Evolutionary conservation across 768 basidiomycete genomes (phyloP), one percentile per base, ranked within the genome.

Genomic region (Suillus occidentalis): DNA sequence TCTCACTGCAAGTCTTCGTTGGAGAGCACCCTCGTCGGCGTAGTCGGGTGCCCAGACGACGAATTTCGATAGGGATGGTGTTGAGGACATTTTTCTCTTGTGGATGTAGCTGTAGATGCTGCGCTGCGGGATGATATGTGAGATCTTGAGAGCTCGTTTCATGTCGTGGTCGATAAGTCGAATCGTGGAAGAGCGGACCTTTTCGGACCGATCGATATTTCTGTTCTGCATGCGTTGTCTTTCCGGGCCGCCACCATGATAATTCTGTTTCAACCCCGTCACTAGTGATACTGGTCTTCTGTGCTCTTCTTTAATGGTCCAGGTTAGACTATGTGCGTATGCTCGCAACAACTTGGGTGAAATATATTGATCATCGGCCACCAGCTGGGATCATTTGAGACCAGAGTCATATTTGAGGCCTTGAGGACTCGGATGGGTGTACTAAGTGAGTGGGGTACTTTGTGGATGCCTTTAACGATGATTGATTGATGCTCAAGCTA

Each of bases 11-110:
- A 87, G 73, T 22, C 90, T 82, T 39, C 80, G 81, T 31, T 81
- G 80, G 37, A 83, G 79, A 1, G 84, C 84, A 10, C 83, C 88
- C 52, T 81, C 79, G 36, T 87, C 86, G 10, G 83, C 81, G 65
- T 81, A 83, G 72, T 92, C 89, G 2, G 89, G 89, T 2, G 88
- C 88, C 68, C 86, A 90, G 43, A 90, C 82, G 40, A 88, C 71
- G 67, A 87, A 88, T 53, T 72, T 76, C 63, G 61, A 37, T 49
- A 67, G 57, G 8, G 47, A n/a, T 63, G 67, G 60, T 13, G 57
- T 59, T 3, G 67, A 64, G 36, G 73, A 50, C 72, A 75, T 75
- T 60, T 18, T 42, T 53, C 40, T 18, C 39, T 40, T 39, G 22
- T 25, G 39, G 22, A 25, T 42, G 40, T 40, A 39, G 22, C 14